Conservation (phyloP, 2,329 filamentous ascomycete genomes). For the Pseudogymnoascus sp. region DNA sequence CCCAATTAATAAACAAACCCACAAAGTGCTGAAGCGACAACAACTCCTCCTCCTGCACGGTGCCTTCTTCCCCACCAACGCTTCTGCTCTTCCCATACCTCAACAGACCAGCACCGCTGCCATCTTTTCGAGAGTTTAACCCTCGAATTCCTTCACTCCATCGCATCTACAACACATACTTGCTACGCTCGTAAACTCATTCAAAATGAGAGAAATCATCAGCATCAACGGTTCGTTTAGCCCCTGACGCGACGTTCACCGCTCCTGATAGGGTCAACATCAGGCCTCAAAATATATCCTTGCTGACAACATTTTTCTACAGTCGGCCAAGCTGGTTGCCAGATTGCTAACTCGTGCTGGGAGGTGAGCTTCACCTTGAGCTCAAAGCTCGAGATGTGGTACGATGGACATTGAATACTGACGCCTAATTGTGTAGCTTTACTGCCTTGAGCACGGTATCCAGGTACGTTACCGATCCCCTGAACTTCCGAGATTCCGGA, state of each 20-base stretch:
- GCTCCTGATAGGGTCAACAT: constrained; percentile 35
- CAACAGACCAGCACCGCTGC: constrained; percentile 19
- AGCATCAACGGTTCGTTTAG: constrained; percentile 84
- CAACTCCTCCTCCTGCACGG: constrained; percentile 12
- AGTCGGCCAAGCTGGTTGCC: constrained; percentile 99
- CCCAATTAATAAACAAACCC: constrained; percentile 16
- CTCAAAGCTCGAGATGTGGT: neutral
- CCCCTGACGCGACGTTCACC: constrained; percentile 33
- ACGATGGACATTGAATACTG: constrained; percentile 19
- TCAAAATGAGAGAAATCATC: constrained; percentile 98
- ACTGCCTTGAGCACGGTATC: constrained; percentile 99
- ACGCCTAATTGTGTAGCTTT: constrained; percentile 61
- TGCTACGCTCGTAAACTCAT: constrained; percentile 26
- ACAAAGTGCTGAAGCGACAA: constrained; percentile 15
- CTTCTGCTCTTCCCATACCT: constrained; percentile 19
- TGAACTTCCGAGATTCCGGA: neutral
- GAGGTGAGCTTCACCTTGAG: constrained; percentile 65
- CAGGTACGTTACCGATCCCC: constrained; percentile 60
- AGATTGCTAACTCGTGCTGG: constrained; percentile 99
- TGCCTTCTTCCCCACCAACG: constrained; percentile 24
- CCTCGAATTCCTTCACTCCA: constrained; percentile 22
- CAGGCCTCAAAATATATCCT: constrained; percentile 22
- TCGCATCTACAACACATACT: constrained; percentile 16
- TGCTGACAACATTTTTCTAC: constrained; percentile 33
- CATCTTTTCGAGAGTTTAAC: constrained; percentile 13